Percentiles rank a stretch among this genome's conserved stretches.
phyloP scores from a whole-genome alignment of 1,284 basidiomycete species.

The Somion occarium region DNA sequence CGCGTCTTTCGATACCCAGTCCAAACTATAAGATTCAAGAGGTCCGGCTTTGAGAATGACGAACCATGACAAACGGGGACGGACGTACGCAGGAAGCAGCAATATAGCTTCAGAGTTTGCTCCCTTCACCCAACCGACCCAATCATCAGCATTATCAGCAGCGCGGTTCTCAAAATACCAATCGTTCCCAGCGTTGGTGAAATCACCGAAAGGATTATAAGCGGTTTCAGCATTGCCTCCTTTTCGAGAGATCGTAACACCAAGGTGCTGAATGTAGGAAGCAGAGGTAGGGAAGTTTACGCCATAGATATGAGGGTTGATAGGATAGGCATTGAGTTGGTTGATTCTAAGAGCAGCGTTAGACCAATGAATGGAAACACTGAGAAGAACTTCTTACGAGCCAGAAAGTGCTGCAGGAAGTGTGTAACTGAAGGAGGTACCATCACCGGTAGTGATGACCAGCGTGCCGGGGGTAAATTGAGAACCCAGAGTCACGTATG shows the following conservation, averaged over 20 bases:
- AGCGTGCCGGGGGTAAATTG: slow-evolving; percentile 36
- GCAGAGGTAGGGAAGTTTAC: slow-evolving; percentile 46
- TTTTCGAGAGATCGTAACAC: slow-evolving; percentile 45
- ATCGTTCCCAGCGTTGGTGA: slow-evolving; percentile 48
- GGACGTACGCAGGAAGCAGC: slow-evolving; percentile 43
- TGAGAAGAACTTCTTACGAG: slow-evolving; percentile 1
- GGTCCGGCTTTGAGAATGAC: not conserved
- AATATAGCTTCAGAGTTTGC: slow-evolving; percentile 40
- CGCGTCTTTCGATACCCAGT: slow-evolving; percentile 48
- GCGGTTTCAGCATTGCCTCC: slow-evolving; percentile 50
- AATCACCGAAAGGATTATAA: slow-evolving; percentile 45
- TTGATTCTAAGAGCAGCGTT: slow-evolving; percentile 32
- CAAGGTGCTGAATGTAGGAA: slow-evolving; percentile 39
- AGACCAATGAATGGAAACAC: not conserved
- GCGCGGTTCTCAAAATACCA: slow-evolving; percentile 51
- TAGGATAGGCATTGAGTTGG: slow-evolving; percentile 31
- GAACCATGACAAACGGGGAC: not conserved
- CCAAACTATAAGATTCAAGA: slow-evolving; percentile 30
- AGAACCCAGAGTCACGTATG: slow-evolving; percentile 37
- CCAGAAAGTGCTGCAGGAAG: slow-evolving; percentile 37
- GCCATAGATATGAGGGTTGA: slow-evolving; percentile 43
- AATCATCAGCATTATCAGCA: slow-evolving; percentile 36
- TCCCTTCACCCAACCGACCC: slow-evolving; percentile 41
- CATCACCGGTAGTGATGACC: slow-evolving; percentile 33
- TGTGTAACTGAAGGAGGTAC: slow-evolving; percentile 32